These are phyloP conservation scores for Malus orientalis DNA, from an alignment of 306 rosid species.

Conservation along the genomic window DNA sequence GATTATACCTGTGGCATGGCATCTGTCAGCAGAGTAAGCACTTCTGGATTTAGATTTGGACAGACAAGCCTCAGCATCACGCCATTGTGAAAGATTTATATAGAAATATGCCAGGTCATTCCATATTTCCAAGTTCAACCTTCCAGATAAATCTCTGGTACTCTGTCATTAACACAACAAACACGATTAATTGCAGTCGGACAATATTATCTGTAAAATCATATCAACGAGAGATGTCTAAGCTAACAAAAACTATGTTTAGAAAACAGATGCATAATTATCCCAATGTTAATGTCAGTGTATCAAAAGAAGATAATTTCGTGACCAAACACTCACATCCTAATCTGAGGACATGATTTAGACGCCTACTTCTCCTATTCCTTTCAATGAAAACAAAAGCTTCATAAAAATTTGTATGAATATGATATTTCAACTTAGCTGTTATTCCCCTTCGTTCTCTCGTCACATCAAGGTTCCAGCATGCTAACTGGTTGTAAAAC, in stretches of 20 bases:
- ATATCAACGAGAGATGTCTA: neutral
- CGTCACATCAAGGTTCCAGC: neutral
- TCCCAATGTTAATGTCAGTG: neutral
- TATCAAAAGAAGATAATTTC: neutral
- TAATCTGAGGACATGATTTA: neutral
- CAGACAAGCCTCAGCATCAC: constrained; percentile 73
- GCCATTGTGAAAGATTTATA: constrained; percentile 60
- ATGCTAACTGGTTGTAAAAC: neutral
- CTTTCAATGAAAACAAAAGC: neutral
- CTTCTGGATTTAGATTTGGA: constrained; percentile 56
- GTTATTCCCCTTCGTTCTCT: neutral
- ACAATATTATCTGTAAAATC: neutral
- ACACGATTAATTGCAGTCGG: neutral
- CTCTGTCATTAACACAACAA: constrained; percentile 36
- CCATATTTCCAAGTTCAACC: constrained; percentile 76
- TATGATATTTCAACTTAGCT: neutral
- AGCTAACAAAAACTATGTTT: neutral
- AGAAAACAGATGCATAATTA: neutral
- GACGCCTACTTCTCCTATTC: neutral
- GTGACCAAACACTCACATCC: neutral
- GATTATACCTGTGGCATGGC: constrained; percentile 55
- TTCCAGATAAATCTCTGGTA: constrained; percentile 35
- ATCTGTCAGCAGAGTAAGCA: constrained; percentile 55
- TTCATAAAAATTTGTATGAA: neutral
- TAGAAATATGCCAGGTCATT: constrained; percentile 73